Conservation (phyloP, 257 asterid genomes). For the Penstemon eatonii region DNA sequence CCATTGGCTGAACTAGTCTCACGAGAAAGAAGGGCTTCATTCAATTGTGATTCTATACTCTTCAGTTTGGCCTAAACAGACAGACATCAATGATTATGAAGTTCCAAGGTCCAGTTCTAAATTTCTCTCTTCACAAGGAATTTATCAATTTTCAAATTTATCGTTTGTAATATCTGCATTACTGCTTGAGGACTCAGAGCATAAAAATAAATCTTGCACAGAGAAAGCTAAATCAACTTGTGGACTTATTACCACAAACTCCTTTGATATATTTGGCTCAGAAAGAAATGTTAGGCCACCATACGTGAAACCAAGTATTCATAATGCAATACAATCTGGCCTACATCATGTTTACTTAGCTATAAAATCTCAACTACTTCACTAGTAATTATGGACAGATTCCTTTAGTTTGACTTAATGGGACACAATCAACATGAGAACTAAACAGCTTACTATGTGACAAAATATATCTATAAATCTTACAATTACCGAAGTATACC, state of each 20-base stretch:
- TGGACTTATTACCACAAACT: slow-evolving; percentile 6
- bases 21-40: slow-evolving; percentile 59
- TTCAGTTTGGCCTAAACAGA: slow-evolving; percentile 68
- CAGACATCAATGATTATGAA: slow-evolving; percentile 28
- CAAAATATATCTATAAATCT: neutral
- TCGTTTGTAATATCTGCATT: slow-evolving; percentile 10
- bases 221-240: slow-evolving; percentile 26
- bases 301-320: slow-evolving; percentile 12
- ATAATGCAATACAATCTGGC: neutral
- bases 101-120: slow-evolving; percentile 7
- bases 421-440: neutral
- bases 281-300: slow-evolving; percentile 6
- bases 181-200: slow-evolving; percentile 21
- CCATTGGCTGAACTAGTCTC: slow-evolving; percentile 49
- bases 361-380: neutral
- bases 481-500: neutral
- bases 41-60: slow-evolving; percentile 63
- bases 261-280: slow-evolving; percentile 3
- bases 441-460: neutral
- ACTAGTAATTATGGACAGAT: neutral
- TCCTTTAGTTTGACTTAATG: neutral
- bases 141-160: slow-evolving; percentile 5
- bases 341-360: neutral
- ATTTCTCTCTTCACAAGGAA: slow-evolving; percentile 20
- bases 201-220: slow-evolving; percentile 14